phyloP scores from a whole-genome alignment of 2,329 filamentous ascomycete genomes.

The Zymoseptoria tritici region DNA sequence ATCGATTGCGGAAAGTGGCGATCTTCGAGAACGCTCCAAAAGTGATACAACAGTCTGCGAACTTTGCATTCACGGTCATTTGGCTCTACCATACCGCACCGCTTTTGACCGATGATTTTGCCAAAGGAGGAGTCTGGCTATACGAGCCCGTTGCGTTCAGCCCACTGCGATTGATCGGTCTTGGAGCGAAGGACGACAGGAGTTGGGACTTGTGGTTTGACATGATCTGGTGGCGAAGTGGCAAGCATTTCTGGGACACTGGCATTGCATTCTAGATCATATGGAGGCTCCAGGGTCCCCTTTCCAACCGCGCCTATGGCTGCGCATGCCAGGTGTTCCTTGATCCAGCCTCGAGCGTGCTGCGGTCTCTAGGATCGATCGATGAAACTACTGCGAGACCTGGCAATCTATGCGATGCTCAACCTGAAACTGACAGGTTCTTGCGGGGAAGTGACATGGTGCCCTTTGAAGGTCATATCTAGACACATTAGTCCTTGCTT shows the following conservation, averaged over 20 bases:
- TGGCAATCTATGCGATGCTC: too few relatives aligned
- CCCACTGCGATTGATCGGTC: constrained; percentile 56
- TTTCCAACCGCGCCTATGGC: too few relatives aligned
- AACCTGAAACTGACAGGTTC: too few relatives aligned
- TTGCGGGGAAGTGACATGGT: too few relatives aligned
- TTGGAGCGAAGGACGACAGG: constrained; percentile 53
- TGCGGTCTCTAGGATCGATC: too few relatives aligned
- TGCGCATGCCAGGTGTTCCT: too few relatives aligned
- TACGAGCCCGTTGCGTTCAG: constrained; percentile 77
- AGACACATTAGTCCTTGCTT: too few relatives aligned
- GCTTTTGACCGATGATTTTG: constrained; percentile 69
- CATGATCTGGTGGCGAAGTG: constrained; percentile 52
- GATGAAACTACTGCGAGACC: too few relatives aligned
- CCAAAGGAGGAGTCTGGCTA: constrained; percentile 66
- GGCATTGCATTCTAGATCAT: constrained; percentile 38
- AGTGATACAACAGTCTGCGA: constrained; percentile 45
- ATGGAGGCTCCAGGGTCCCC: too few relatives aligned
- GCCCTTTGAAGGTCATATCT: too few relatives aligned
- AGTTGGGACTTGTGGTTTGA: constrained; percentile 61
- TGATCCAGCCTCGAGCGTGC: too few relatives aligned
- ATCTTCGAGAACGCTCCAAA: constrained; percentile 34
- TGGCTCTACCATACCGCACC: constrained; percentile 65
- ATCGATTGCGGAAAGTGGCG: constrained; percentile 29
- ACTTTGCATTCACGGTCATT: constrained; percentile 52
- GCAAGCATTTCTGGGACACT: constrained; percentile 57